Percentiles rank a stretch among this genome's conserved stretches.
Conservation (phyloP, 306 rosid species). For the Aeschynomene evenia region DNA sequence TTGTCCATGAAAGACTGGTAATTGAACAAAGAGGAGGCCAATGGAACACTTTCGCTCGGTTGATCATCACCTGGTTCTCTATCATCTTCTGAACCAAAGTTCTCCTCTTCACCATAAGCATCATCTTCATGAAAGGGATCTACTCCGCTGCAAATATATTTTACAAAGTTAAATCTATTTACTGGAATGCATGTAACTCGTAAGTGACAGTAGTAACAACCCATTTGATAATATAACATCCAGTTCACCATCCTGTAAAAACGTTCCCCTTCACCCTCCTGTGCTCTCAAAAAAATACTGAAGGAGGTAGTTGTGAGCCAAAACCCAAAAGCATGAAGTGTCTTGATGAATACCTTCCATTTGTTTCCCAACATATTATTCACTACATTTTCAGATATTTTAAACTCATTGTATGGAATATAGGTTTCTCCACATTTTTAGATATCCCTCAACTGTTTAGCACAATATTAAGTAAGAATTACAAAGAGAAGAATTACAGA, state of each 20-base stretch:
- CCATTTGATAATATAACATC: slow-evolving; percentile 21
- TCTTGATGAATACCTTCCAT: not conserved
- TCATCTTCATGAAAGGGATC: slow-evolving; percentile 35
- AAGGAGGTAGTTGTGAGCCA: not conserved
- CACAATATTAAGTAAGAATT: not conserved
- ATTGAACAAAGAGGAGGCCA: slow-evolving; percentile 45
- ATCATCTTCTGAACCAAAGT: slow-evolving; percentile 53
- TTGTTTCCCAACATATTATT: not conserved
- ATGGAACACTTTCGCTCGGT: slow-evolving; percentile 31
- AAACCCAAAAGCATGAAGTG: not conserved
- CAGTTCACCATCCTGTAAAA: slow-evolving; percentile 7
- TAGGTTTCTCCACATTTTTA: slow-evolving; percentile 20
- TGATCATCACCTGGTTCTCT: slow-evolving; percentile 54
- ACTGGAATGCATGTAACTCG: slow-evolving; percentile 7
- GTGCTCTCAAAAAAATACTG: slow-evolving; percentile 11
- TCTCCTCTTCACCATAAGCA: slow-evolving; percentile 46
- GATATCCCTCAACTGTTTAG: not conserved
- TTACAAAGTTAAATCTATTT: slow-evolving; percentile 6
- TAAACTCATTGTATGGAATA: slow-evolving; percentile 3
- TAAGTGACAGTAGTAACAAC: slow-evolving; percentile 20
- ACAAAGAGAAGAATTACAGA: too few species aligned
- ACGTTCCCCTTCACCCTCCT: not conserved
- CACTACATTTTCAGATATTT: too few species aligned
- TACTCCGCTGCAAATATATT: slow-evolving; percentile 49
- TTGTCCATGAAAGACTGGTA: slow-evolving; percentile 78